Evolutionary conservation across 2,329 filamentous ascomycete genomes (phyloP).

Genomic region (Colletotrichum sp.): DNA sequence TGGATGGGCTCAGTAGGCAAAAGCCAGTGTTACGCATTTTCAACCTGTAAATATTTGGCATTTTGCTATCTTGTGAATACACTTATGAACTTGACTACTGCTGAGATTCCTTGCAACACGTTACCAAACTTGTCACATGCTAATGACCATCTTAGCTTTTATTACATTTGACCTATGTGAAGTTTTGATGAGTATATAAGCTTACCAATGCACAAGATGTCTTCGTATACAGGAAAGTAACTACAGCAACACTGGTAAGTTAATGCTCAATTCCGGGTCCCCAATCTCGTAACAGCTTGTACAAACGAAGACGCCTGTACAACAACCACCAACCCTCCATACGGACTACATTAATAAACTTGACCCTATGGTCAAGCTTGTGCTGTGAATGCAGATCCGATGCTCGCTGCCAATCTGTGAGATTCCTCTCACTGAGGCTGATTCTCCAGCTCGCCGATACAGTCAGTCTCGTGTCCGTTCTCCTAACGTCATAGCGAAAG

Average conservation of each 20-base stretch:
- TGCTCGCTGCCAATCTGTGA: neutral
- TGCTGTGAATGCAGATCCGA: neutral
- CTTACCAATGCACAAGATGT: neutral
- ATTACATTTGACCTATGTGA: neutral
- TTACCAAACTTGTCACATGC: neutral
- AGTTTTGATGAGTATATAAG: neutral
- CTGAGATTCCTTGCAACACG: neutral
- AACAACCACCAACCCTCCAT: too few relatives aligned
- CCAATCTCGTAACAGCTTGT: neutral
- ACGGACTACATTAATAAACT: neutral
- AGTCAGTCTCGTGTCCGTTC: neutral
- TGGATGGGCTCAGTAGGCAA: conserved; percentile 18
- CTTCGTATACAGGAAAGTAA: neutral
- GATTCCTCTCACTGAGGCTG: neutral
- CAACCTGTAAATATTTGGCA: neutral
- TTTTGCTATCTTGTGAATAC: neutral
- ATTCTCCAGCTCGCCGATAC: neutral
- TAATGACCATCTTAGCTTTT: neutral
- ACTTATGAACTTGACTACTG: neutral
- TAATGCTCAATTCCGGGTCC: neutral
- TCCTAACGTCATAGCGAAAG: neutral
- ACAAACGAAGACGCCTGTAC: neutral
- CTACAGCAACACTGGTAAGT: neutral
- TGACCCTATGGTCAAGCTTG: neutral
- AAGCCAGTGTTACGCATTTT: neutral